These are phyloP conservation scores for Acacia confusa DNA, from an alignment of 306 rosid species.

Conservation along the genomic window DNA sequence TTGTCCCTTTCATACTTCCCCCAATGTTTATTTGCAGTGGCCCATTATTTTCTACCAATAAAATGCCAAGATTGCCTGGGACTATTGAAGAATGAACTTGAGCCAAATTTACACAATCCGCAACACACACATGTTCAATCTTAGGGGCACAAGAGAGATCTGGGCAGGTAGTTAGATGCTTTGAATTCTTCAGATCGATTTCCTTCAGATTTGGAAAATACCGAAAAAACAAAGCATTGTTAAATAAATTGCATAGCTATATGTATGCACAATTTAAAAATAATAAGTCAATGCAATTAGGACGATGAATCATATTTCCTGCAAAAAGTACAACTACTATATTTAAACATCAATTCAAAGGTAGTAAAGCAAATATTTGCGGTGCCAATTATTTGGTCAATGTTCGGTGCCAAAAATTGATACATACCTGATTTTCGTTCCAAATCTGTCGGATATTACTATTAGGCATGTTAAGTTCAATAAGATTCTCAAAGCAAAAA, in stretches of 20 bases:
- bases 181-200: no score
- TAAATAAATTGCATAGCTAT: no score
- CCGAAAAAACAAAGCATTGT: no score
- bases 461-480: neutral
- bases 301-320: neutral
- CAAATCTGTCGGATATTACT: neutral
- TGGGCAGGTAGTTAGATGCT: neutral
- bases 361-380: neutral
- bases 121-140: neutral
- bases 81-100: neutral
- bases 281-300: no score
- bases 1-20: neutral
- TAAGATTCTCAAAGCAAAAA: neutral
- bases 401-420: neutral
- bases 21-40: neutral
- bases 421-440: neutral
- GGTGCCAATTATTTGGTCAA: no score
- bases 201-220: no score
- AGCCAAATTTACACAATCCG: neutral
- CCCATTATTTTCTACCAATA: no score
- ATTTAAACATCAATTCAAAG: no score
- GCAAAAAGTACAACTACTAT: neutral
- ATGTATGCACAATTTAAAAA: no score
- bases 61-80: accelerated
- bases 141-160: neutral